Percentiles rank a stretch among this genome's conserved stretches.
Evolutionary conservation across 2,329 filamentous ascomycete species (phyloP).

Genomic region (Phyllosticta citrichinensis): DNA sequence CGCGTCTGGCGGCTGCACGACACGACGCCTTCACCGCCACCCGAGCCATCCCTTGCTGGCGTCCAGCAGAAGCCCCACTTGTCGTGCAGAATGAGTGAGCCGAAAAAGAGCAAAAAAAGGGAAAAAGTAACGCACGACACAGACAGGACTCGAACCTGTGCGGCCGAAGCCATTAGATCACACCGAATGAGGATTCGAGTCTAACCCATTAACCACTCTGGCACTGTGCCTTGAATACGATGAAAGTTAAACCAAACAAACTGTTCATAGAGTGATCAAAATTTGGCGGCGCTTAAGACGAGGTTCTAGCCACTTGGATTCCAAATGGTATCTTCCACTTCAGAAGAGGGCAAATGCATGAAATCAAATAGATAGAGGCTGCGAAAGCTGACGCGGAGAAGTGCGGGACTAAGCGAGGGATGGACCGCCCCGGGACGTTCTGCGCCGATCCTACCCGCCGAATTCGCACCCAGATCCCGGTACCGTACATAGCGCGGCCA

Average conservation of each 20-base stretch:
- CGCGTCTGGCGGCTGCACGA: not conserved
- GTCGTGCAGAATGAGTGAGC: not conserved
- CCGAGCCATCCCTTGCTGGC: not conserved
- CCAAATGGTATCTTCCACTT: too few species aligned
- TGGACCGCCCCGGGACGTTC: not conserved
- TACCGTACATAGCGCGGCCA: not conserved
- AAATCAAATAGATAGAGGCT: not conserved
- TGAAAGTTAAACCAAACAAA: too few species aligned
- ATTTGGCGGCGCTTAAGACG: too few species aligned
- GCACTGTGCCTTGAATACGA: slow-evolving; percentile 8
- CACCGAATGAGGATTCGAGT: slow-evolving; percentile 10
- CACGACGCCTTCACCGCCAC: not conserved
- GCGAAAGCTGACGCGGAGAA: not conserved
- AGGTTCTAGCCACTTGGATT: too few species aligned
- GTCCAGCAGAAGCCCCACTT: not conserved
- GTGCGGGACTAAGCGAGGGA: not conserved
- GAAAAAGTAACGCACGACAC: not conserved
- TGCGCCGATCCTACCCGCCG: not conserved
- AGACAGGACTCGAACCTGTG: slow-evolving; percentile 15
- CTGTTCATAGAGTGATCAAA: too few species aligned
- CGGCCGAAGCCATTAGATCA: slow-evolving; percentile 14
- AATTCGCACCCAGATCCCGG: not conserved
- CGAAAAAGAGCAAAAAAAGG: not conserved
- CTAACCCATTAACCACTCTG: slow-evolving; percentile 15
- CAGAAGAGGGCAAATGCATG: too few species aligned